These are phyloP conservation scores for Hypoxylon rubiginosum DNA, from an alignment of 2,329 filamentous ascomycete genomes.

Conservation along the genomic window DNA sequence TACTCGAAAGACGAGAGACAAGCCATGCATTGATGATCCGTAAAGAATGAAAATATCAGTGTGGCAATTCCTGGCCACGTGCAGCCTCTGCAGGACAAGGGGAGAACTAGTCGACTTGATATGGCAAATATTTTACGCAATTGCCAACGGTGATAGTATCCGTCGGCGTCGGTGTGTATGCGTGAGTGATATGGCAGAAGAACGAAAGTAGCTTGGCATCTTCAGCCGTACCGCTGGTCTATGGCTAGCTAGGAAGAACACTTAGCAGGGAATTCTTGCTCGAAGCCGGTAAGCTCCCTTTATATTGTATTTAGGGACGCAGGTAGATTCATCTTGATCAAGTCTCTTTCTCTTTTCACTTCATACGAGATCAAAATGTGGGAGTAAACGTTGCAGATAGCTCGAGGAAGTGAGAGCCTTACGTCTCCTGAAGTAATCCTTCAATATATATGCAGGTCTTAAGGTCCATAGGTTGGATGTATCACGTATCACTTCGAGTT, in stretches of 20 bases:
- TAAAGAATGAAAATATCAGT: slow-evolving; percentile 9
- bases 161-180: background rate
- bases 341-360: background rate
- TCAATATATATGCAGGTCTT: no score
- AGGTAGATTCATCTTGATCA: no score
- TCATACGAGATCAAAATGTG: no score
- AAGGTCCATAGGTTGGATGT: no score
- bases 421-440: no score
- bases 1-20: slow-evolving; percentile 21
- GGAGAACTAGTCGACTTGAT: slow-evolving; percentile 9
- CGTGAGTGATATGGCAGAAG: slow-evolving; percentile 8
- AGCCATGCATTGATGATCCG: slow-evolving; percentile 21
- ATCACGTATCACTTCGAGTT: no score
- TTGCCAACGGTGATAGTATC: slow-evolving; percentile 18
- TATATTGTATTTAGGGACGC: background rate
- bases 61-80: slow-evolving; percentile 28
- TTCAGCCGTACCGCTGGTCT: slow-evolving; percentile 15
- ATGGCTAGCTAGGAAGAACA: slow-evolving; percentile 4
- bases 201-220: slow-evolving; percentile 18
- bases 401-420: no score
- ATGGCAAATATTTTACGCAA: slow-evolving; percentile 28
- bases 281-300: slow-evolving; percentile 5
- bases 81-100: slow-evolving; percentile 13
- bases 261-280: slow-evolving; percentile 17
- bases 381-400: background rate